Base-by-base conservation (phyloP, 768 basidiomycete species). In the Ramaria sp. region DNA sequence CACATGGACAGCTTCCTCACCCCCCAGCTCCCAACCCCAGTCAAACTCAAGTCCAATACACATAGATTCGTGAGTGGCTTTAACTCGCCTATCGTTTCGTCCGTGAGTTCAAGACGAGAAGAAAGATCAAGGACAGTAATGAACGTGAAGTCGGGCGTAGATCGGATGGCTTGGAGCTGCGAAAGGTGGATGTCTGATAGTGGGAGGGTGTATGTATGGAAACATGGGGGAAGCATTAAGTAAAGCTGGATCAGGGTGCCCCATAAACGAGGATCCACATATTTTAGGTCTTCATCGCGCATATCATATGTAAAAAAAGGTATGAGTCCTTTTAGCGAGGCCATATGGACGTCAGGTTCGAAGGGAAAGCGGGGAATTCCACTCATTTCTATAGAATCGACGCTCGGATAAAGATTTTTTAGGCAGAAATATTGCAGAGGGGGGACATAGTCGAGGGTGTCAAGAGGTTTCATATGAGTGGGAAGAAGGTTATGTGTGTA, bases 41-140 rank as follows among this genome's bases (percentile, higher is more conserved):
- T 83, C 9, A 64, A 67, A 47, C 79, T 81, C 20, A 77, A 74
- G 63, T 89, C 85, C n/a, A 89, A 68, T 0, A 81, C 87, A 39
- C 67, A 61, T 18, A 89, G 70, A 5, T 71, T 69, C 59, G 77
- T 78, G 5, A 89, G 71, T 9, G 65, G 59, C 27, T 72, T 74
- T 27, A 88, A 69, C 8, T 67, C 62, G 38, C 71, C 55, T 24
- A 86, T 70, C 45, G 74, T 76, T 24, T 74, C 66, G 64, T 89
- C 87, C 25, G 72, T 77, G 0, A 89, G 69, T n/a, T 76, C 69
- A 10, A 56, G 52, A 59, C 82, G 83, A 5, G 71, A 65, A 3
- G 78, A 72, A 8, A 89, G 68, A 45, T 83, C 73, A 22, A 90
- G 65, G 10, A 85, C 63, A 5, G 85, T 83, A 51, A 88, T 57